These are phyloP conservation scores for Fonsecaea monophora DNA, from an alignment of 2,329 filamentous ascomycete genomes.

Conservation along the genomic window DNA sequence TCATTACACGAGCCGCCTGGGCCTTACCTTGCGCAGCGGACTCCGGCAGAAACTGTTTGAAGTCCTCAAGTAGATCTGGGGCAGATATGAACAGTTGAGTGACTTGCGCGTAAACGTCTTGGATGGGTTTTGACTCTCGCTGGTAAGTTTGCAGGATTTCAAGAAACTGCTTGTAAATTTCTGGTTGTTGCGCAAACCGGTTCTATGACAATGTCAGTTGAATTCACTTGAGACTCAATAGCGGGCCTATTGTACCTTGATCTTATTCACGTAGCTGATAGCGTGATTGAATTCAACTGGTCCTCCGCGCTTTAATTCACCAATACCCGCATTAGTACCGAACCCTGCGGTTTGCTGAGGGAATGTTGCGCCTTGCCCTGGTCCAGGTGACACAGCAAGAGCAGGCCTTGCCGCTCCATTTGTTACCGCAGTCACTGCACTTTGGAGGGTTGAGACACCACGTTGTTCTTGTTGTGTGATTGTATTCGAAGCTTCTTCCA, in stretches of 20 bases:
- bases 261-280: constrained; percentile 99
- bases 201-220: constrained; percentile 64
- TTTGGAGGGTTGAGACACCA: constrained; percentile 62
- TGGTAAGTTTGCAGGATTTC: constrained; percentile 99
- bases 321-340: constrained; percentile 47
- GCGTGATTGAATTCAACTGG: constrained; percentile 99
- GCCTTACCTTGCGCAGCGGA: constrained; percentile 75
- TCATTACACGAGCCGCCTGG: constrained; percentile 60
- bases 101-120: constrained; percentile 97
- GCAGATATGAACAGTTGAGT: constrained; percentile 92
- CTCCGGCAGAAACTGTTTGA: constrained; percentile 97
- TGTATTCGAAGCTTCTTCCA: constrained; percentile 30
- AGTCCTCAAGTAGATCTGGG: constrained; percentile 93
- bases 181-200: constrained; percentile 92
- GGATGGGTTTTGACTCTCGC: constrained; percentile 95
- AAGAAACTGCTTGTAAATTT: constrained; percentile 99
- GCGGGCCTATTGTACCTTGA: constrained; percentile 71
- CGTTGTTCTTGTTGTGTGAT: constrained; percentile 39
- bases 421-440: constrained; percentile 66
- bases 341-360: constrained; percentile 58
- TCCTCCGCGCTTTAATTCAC: constrained; percentile 78
- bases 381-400: constrained; percentile 56
- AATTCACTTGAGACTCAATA: background rate
- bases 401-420: constrained; percentile 57
- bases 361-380: constrained; percentile 42